Evolutionary conservation across 2,329 filamentous ascomycete genomes (phyloP).

Genomic region (Ascochyta pisi): DNA sequence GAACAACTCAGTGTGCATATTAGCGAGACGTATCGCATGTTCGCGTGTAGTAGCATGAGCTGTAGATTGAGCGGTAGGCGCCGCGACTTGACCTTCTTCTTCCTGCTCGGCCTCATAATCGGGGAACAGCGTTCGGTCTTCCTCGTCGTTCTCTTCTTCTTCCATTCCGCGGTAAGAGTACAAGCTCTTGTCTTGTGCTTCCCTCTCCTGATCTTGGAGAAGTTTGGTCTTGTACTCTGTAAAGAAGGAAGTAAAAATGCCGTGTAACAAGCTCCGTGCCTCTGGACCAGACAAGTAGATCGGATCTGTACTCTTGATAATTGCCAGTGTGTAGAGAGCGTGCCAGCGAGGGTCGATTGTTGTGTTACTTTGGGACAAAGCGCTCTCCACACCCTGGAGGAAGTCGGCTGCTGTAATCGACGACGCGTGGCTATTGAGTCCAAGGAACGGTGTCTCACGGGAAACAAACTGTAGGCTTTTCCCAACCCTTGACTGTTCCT

Average conservation of each 20-base stretch:
- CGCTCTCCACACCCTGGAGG: slow-evolving; percentile 26
- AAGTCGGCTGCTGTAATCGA: slow-evolving; percentile 26
- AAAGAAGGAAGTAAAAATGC: slow-evolving; percentile 76
- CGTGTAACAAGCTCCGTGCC: slow-evolving; percentile 60
- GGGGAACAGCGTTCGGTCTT: slow-evolving; percentile 84
- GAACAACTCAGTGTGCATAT: slow-evolving; percentile 46
- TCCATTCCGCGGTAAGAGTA: slow-evolving; percentile 86
- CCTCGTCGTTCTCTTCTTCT: slow-evolving; percentile 78
- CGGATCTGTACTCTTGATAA: slow-evolving; percentile 37
- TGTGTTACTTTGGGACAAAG: slow-evolving; percentile 28
- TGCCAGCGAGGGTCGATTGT: slow-evolving; percentile 47
- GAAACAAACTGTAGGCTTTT: slow-evolving; percentile 36
- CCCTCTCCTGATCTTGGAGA: slow-evolving; percentile 75
- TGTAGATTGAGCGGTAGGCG: not conserved
- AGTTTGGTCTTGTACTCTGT: slow-evolving; percentile 81
- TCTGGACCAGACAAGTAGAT: slow-evolving; percentile 14
- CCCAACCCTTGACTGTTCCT: slow-evolving; percentile 19
- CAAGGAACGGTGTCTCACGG: slow-evolving; percentile 44
- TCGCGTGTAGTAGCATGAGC: slow-evolving; percentile 37
- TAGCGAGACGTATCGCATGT: slow-evolving; percentile 42
- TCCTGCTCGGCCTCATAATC: slow-evolving; percentile 67
- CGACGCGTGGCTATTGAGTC: slow-evolving; percentile 17
- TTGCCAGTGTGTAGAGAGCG: slow-evolving; percentile 35
- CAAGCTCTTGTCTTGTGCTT: slow-evolving; percentile 75
- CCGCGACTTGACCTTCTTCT: slow-evolving; percentile 34